Percentiles rank a stretch among this genome's conserved stretches.
phyloP scores from a whole-genome alignment of 345 rosid species.

The Eucalyptus sp. region DNA sequence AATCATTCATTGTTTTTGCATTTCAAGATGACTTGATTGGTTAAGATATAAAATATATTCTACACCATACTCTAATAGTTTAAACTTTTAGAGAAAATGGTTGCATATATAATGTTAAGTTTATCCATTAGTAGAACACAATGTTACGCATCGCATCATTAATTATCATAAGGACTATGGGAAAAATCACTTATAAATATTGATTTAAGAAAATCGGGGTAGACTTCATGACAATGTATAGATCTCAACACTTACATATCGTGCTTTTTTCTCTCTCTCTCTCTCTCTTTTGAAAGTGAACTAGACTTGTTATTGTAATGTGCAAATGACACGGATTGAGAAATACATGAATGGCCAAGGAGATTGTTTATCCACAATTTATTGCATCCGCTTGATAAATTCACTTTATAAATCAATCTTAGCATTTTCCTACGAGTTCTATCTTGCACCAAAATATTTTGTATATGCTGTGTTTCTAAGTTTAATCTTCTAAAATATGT shows the following conservation, averaged over 20 bases:
- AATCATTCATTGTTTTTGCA: background rate
- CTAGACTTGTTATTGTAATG: background rate
- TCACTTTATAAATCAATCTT: background rate
- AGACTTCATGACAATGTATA: background rate
- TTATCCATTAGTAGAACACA: background rate
- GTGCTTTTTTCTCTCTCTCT: background rate
- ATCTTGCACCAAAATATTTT: background rate
- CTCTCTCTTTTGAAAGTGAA: background rate
- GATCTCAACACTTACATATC: background rate
- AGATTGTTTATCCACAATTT: background rate
- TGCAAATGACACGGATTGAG: background rate
- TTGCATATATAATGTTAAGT: background rate
- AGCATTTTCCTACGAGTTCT: background rate
- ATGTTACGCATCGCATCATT: background rate
- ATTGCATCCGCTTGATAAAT: background rate
- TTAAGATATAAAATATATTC: background rate
- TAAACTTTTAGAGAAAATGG: background rate
- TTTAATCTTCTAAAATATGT: background rate
- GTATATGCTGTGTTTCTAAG: background rate
- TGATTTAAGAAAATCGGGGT: background rate
- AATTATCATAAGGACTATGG: background rate
- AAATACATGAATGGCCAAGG: background rate
- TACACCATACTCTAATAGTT: background rate
- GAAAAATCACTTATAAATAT: background rate
- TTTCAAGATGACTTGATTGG: background rate